Base-by-base conservation (phyloP, 768 basidiomycete species). In the Clitopilus hobsonii region DNA sequence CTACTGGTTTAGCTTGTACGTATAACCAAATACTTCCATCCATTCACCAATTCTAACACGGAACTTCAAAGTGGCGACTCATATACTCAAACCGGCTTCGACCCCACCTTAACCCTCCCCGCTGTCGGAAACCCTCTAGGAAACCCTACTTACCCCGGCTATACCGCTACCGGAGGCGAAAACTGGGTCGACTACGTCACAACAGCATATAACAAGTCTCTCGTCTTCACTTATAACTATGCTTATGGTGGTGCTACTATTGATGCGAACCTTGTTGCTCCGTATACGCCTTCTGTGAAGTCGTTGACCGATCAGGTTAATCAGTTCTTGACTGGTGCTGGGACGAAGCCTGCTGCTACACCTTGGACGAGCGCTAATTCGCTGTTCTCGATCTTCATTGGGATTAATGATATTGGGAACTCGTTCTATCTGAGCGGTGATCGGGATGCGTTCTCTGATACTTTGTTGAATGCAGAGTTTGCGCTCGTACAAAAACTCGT, bases 181-280 rank as follows among this genome's bases (percentile, higher is more conserved):
- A 85, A 85, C 67, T 86, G 81, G 81, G 77, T 85, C 54, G 84
- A 82, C 60, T 77, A 74, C 55, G 69, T 74, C 54, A 82, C 82
- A 0, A 71, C 74, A 1, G 67, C 72, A 20, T 76, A 77, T 71
- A 86, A 85, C 71, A 75, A 69, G 36, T 80, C 83, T 6, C 62
- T 74, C 10, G 53, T 84, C 38, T 71, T 82, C 60, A 84, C 82
- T 0, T 88, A 84, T 66, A 82, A 88, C 69, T 82, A 81, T 56
- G 87, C 86, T 0, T 83, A 79, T 53, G 82, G 85, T 22, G 86
- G 79, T 7, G 86, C 84, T 22, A 86, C 84, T 25, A 86, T 86
- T 56, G 76, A 87, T 59, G 70, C 78, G 5, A 73, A 61, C 26
- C 75, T 88, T 28, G 85, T 88, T 29, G 58, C 72, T 3, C 83